phyloP scores from a whole-genome alignment of 441 rosid genomes.

The Biscutella laevigata region DNA sequence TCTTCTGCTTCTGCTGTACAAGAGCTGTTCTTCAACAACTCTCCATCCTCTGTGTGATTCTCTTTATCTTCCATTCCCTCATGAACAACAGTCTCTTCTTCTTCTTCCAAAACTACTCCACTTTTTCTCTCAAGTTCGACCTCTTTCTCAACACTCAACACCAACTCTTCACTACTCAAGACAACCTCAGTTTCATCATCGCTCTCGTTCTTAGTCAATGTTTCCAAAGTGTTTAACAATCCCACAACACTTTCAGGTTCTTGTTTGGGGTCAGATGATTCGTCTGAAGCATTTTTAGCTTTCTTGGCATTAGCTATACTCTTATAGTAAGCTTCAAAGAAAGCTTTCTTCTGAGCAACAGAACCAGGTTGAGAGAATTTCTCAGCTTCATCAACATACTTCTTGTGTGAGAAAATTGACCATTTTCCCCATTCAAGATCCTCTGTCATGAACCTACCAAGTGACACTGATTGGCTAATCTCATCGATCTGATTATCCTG shows the following conservation, averaged over 20 bases:
- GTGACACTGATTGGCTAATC: conserved; percentile 43
- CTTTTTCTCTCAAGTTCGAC: neutral
- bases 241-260: conserved; percentile 13
- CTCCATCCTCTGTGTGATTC: conserved; percentile 1
- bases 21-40: conserved; percentile 7
- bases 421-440: conserved; percentile 64
- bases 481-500: conserved; percentile 48
- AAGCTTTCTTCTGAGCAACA: conserved; percentile 71
- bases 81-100: neutral
- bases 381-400: conserved; percentile 67
- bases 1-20: conserved; percentile 1
- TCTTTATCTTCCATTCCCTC: neutral
- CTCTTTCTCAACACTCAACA: neutral
- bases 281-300: conserved; percentile 22
- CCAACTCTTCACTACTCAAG: conserved; percentile 2
- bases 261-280: conserved; percentile 5
- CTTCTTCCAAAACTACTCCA: conserved; percentile 12
- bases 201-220: conserved; percentile 18
- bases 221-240: conserved; percentile 24
- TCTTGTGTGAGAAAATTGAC: conserved; percentile 55
- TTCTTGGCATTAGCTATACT: conserved; percentile 45
- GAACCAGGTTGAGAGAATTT: conserved; percentile 55
- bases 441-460: conserved; percentile 56
- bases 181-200: neutral
- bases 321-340: conserved; percentile 68